A percentile compares a stretch with the other conserved stretches of the same genome.
Evolutionary conservation across 75 land plant genomes (phyloP).

Genomic region (Pseudotsuga menziesii): DNA sequence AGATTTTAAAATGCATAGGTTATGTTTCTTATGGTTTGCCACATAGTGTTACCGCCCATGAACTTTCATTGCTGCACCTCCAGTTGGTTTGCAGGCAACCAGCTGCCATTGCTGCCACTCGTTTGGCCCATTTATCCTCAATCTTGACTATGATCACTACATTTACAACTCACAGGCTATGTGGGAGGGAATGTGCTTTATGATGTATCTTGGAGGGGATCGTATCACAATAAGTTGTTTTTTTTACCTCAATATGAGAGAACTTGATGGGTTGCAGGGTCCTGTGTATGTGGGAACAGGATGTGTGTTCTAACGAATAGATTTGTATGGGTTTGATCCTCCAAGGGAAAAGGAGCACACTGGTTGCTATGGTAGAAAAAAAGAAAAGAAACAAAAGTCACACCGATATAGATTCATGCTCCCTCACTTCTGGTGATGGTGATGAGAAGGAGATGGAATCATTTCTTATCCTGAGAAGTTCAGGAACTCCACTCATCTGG

Average conservation of each 20-base stretch:
- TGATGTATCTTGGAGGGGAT: constrained; percentile 82
- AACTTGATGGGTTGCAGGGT: constrained; percentile 84
- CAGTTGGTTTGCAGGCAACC: too few relatives aligned
- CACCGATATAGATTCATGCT: constrained; percentile 30
- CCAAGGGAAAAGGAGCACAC: too few relatives aligned
- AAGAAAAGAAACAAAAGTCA: constrained; percentile 20
- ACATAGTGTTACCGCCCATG: too few relatives aligned
- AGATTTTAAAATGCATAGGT: constrained; percentile 74
- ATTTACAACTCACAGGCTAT: too few relatives aligned
- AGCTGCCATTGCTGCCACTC: too few relatives aligned
- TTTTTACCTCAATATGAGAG: constrained; percentile 84
- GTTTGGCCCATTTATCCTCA: too few relatives aligned
- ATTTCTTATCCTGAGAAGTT: constrained; percentile 51
- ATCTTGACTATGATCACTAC: too few relatives aligned
- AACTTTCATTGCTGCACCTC: too few relatives aligned
- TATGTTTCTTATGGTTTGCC: too few relatives aligned
- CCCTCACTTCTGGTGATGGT: constrained; percentile 34
- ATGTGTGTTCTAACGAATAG: constrained; percentile 72
- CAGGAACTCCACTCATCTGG: constrained; percentile 56
- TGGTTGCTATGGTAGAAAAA: constrained; percentile 50
- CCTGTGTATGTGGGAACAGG: constrained; percentile 90
- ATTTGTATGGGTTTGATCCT: constrained; percentile 81
- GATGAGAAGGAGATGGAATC: too few relatives aligned
- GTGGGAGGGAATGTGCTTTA: constrained; percentile 69
- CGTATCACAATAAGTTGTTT: constrained; percentile 72